Evolutionary conservation across 345 rosid genomes (phyloP).

Genomic region (Eutrema yunnanense): DNA sequence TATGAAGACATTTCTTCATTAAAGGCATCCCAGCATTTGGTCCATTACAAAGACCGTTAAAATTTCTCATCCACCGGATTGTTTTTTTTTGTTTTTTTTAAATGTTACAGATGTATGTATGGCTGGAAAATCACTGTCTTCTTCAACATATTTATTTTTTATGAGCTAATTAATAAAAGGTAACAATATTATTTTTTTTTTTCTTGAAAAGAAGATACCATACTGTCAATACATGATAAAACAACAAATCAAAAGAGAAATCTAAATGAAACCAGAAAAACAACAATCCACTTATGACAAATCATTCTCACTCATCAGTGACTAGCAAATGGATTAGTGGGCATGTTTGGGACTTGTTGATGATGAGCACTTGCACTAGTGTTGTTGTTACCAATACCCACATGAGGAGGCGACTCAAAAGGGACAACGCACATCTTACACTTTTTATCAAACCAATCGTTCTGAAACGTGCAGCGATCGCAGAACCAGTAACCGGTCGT

Average conservation of each 20-base stretch:
- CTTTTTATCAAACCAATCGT: not conserved
- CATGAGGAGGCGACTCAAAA: not conserved
- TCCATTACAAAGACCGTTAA: constrained; percentile 14
- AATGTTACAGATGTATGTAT: constrained; percentile 1
- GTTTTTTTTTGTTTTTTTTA: not conserved
- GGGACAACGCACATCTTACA: not conserved
- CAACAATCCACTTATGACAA: not conserved
- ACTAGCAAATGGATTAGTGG: not conserved
- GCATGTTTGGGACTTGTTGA: not conserved
- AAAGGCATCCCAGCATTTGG: too few relatives aligned
- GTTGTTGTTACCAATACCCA: not conserved
- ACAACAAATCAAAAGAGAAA: not conserved
- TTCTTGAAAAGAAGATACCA: too few relatives aligned
- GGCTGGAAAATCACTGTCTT: not conserved
- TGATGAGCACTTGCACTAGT: not conserved
- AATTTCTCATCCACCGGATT: constrained; percentile 15
- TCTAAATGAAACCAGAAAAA: not conserved
- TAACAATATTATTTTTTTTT: too few relatives aligned
- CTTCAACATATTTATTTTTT: not conserved
- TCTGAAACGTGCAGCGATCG: not conserved
- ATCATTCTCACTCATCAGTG: not conserved
- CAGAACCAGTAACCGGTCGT: not conserved
- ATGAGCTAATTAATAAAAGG: too few relatives aligned
- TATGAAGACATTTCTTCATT: too few relatives aligned
- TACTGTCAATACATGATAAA: too few relatives aligned